A percentile compares a stretch with the other conserved stretches of the same genome.
Conservation (phyloP, 305 asterid genomes). For the Nicotiana rustica region DNA sequence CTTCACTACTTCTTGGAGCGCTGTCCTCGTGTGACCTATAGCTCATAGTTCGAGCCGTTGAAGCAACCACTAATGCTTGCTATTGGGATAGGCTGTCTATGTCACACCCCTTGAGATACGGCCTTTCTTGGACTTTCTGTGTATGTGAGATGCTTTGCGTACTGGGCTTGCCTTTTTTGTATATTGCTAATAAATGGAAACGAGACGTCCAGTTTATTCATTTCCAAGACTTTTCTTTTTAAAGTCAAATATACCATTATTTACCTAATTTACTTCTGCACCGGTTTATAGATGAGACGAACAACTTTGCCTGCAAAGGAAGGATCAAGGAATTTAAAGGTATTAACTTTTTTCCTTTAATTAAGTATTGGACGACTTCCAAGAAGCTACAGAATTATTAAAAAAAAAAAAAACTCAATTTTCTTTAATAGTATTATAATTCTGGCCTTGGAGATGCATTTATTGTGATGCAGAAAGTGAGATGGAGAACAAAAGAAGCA, state of each 20-base stretch:
- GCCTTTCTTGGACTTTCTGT: too few species aligned
- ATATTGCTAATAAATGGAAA: conserved; percentile 13
- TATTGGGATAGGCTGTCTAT: too few species aligned
- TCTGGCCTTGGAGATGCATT: conserved; percentile 45
- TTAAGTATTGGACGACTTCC: conserved; percentile 44
- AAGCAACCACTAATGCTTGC: too few species aligned
- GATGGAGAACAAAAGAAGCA: conserved; percentile 17
- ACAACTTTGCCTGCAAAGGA: conserved; percentile 40
- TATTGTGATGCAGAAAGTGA: conserved; percentile 38
- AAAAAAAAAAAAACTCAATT: background rate
- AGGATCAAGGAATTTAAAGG: conserved; percentile 43
- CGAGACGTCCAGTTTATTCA: background rate
- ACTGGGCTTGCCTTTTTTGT: background rate
- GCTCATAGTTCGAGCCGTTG: too few species aligned
- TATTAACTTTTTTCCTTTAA: conserved; percentile 37
- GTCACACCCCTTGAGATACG: too few species aligned
- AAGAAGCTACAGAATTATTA: conserved; percentile 44
- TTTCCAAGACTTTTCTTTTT: background rate
- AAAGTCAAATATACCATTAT: conserved; percentile 28
- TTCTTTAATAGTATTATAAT: background rate
- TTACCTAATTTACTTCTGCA: background rate
- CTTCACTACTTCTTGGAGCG: too few species aligned
- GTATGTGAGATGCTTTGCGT: too few species aligned
- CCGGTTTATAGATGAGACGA: conserved; percentile 39
- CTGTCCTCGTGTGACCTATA: too few species aligned